Base-by-base conservation (phyloP, 305 asterid genomes). In the Salvia sclarea region DNA sequence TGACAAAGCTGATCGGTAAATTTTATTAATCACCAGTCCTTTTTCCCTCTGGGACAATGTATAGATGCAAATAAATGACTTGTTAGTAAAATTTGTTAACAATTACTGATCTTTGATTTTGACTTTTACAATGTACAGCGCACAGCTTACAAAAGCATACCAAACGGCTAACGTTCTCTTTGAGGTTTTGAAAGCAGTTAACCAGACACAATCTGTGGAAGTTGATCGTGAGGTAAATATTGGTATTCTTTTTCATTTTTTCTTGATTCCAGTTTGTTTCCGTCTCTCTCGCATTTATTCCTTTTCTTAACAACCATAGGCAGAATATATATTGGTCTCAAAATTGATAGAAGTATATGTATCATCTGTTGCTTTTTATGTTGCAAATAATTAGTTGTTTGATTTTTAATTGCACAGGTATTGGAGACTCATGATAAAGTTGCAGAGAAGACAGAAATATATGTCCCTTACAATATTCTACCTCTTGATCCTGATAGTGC, bases 221-320 rank as follows among this genome's bases (percentile, higher is more conserved):
- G 43, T 38, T 38, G 43, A 38, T 10, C 43, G 43, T 38, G 43
- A 38, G 43, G 43, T 92, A 75, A 57, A 50, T 31, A 35, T 44
- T 38, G 56, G 4, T 55, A 16, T 37, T 48, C 12, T 45, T 38
- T 58, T 60, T 40, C 25, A 9, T 45, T 38, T 58, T 60, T 40
- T 20, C 68, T 17, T 75, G 13, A 31, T 40, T 69, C 61, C 49
- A 12, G 21, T 61, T 24, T 63, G 62, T 55, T 25, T 38, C 2
- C n/a, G 24, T 12, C 22, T 56, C 31, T 16, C 66, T 4, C 1
- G 38, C 50, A 6, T 40, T 24, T 35, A 4, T 14, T n/a, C 25
- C 52, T 1, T 12, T 31, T 5, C 8, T 47, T 63, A 50, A 66
- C 41, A 43, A 31, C 33, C 59, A 70, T 45, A 76, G 33, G 43